Evolutionary conservation across 2,329 filamentous ascomycete species (phyloP).

Genomic region (Coniochaeta sp.): DNA sequence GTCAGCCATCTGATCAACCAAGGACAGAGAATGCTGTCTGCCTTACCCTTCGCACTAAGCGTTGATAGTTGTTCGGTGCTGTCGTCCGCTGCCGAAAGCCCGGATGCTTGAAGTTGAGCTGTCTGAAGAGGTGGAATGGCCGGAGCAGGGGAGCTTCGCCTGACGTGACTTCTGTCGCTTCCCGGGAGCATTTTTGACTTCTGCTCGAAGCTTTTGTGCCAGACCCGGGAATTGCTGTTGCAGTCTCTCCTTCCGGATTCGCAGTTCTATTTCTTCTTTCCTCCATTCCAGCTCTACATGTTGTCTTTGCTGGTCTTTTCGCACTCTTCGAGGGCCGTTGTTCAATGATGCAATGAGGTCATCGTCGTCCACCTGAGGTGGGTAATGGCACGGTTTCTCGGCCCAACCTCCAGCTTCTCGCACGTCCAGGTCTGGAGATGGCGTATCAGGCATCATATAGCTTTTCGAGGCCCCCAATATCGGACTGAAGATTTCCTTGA

Average conservation of each 20-base stretch:
- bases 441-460: background rate
- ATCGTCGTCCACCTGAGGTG: background rate
- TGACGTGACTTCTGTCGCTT: background rate
- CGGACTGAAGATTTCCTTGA: too few relatives aligned
- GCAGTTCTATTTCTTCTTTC: background rate
- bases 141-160: background rate
- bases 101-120: background rate
- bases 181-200: background rate
- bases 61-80: background rate
- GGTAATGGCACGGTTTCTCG: background rate
- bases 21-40: background rate
- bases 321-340: background rate
- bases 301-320: background rate
- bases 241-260: background rate
- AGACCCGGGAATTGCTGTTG: background rate
- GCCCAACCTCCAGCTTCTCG: background rate
- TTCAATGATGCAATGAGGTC: background rate
- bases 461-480: too few relatives aligned
- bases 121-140: background rate
- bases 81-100: background rate
- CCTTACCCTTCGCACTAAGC: background rate
- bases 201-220: background rate
- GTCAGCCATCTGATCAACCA: background rate
- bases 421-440: background rate
- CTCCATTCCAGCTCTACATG: background rate